Evolutionary conservation across 805 yeast species (phyloP), one percentile per base, ranked within the genome.

Genomic region (Tanozyma kutaoensis): DNA sequence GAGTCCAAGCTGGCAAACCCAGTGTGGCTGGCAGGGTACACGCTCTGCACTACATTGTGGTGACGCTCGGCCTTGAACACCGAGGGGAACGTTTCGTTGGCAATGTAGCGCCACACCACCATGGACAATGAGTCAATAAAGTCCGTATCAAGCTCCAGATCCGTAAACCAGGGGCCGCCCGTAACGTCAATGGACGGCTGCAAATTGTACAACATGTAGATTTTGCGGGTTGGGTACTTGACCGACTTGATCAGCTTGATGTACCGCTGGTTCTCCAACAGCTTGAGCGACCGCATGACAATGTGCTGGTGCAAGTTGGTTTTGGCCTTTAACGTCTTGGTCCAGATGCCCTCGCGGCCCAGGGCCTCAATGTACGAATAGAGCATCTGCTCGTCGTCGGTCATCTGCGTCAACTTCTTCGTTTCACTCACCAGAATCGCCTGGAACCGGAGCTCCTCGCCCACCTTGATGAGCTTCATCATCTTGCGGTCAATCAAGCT

Each of bases 131-230:
- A 72, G 38, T 82, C 88, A 32, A 91, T 86, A 43, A 91, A 91
- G 50, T 88, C 97, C 3, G 84, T 74, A 47, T 91, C 98, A 31
- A 91, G 62, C 51, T 91, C 97, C 20, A 86, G 74, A 47, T 91
- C 98, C 0, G 96, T 85, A 47, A 86, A 91, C 98, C 98, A 91
- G 4, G 97, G 97, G 4, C 98, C 98, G 37, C 98, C 98, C 0
- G 97, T 91, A 21, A 91, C 91, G 38, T 88, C 97, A 18, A 82
- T 76, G 3, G 93, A 78, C 4, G 98, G 98, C 47, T 85, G 95
- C 38, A 91, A 58, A 45, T 82, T 76, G 48, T 86, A 88, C 28
- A 91, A 63, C 97, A 91, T 91, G 52, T 88, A 93, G 19, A 91
- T 88, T 45, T 91, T 91, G 37, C 98, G 67, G 1, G 96, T 88